Conservation (phyloP, 176 grass and related monocot genomes). For the Oryza rufipogon region DNA sequence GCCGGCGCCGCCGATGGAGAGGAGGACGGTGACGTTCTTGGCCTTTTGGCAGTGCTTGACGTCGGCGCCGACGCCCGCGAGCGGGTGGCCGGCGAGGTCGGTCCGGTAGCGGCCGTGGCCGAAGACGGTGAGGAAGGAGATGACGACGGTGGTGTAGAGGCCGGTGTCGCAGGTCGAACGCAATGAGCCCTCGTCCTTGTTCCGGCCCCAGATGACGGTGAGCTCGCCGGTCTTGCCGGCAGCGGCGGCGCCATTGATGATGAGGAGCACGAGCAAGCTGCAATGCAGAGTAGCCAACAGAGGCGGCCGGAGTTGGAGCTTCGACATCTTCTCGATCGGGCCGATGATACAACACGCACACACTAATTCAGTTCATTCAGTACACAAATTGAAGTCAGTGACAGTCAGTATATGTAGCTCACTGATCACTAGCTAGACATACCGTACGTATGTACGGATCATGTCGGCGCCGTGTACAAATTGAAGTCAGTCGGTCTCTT, state of each 20-base stretch:
- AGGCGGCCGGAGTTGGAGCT: neutral
- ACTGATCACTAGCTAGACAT: no score
- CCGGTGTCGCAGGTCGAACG: neutral
- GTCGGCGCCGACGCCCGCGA: constrained; percentile 23
- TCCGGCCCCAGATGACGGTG: constrained; percentile 8
- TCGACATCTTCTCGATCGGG: no score
- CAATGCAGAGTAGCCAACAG: no score
- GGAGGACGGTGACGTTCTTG: constrained; percentile 8
- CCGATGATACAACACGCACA: no score
- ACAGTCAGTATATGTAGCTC: no score
- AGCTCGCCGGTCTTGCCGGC: neutral
- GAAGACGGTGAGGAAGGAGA: neutral
- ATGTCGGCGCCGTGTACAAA: no score
- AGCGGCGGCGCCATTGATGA: neutral
- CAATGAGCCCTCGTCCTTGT: neutral
- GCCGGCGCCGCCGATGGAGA: constrained; percentile 39
- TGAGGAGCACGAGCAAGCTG: neutral
- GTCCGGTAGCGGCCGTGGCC: neutral
- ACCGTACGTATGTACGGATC: no score
- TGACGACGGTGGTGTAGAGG: neutral
- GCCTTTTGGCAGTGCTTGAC: constrained; percentile 41
- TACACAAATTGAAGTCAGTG: neutral
- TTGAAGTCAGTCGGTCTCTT: no score
- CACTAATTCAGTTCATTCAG: no score
- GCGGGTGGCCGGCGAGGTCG: constrained; percentile 24